Evolutionary conservation across 495 filamentous ascomycete genomes (phyloP), one percentile per base, ranked within the genome.

Genomic region (Saxophila tyrrhenica): DNA sequence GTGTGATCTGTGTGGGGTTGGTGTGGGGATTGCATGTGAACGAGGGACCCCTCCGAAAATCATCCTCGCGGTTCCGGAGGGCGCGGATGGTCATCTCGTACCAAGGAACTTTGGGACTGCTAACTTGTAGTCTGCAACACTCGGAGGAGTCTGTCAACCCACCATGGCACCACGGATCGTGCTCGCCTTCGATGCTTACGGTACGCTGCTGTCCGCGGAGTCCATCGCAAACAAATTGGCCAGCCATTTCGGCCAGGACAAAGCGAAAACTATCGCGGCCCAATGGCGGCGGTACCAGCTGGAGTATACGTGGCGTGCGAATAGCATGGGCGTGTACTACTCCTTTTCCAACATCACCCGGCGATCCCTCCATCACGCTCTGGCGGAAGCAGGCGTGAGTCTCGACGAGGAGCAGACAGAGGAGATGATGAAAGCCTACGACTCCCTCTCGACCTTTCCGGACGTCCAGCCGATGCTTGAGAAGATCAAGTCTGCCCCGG

Each of bases 241-340:
- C 50, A 62, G 69, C 48, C 65, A 75, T 43, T 73, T 78, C 38
- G 72, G 77, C 46, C 51, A 77, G 43, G 80, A 81, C 22, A 75
- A 76, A 59, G 78, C 79, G 13, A 59, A 69, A 8, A 60, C 65
- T 7, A 72, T 90, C 15, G 77, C 83, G 8, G 64, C 75, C 21
- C 62, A 75, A 59, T 83, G 77, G 78, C 64, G 77, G 43, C 75
- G 70, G 22, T 79, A 78, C 62, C 85, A 89, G 64, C 73, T 94
- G 19, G 86, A 89, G 67, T 92, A 90, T 59, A 87, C 86, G 35
- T 92, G 85, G 86, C 69, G 86, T 44, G 65, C 86, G 56, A 91
- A 84, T 61, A 85, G 80, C 77, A 90, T 90, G 85, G 71, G 86
- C 32, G 55, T 69, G 47, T 89, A 86, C 56, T 72, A 78, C 39